These are phyloP conservation scores for Penicillium polonicum DNA, from an alignment of 2,329 filamentous ascomycete genomes.

Conservation along the genomic window DNA sequence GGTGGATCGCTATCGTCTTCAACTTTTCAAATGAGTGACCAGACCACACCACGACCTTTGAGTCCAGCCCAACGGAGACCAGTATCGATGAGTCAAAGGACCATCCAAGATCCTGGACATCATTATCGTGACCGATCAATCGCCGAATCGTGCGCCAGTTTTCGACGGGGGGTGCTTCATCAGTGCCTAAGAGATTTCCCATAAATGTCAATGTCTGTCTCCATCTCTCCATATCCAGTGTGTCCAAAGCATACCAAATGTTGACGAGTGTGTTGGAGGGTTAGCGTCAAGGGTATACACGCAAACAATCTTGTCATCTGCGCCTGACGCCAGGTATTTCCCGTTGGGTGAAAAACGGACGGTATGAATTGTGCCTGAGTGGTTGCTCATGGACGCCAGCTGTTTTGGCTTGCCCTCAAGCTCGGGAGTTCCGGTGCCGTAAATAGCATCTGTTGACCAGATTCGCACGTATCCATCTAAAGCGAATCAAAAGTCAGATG, in stretches of 20 bases:
- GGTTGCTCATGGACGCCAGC: slow-evolving; percentile 96
- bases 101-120: slow-evolving; percentile 97
- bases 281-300: slow-evolving; percentile 88
- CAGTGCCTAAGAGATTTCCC: slow-evolving; percentile 58
- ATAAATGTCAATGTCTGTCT: slow-evolving; percentile 3
- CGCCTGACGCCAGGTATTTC: slow-evolving; percentile 91
- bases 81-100: slow-evolving; percentile 93
- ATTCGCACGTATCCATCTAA: slow-evolving; percentile 92
- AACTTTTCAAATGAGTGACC: slow-evolving; percentile 97
- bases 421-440: slow-evolving; percentile 69
- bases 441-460: slow-evolving; percentile 94
- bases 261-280: slow-evolving; percentile 70
- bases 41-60: slow-evolving; percentile 97
- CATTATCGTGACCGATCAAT: slow-evolving; percentile 94
- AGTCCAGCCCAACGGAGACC: slow-evolving; percentile 93
- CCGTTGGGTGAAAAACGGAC: slow-evolving; percentile 96
- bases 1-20: slow-evolving; percentile 87
- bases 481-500: not conserved
- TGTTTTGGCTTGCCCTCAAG: slow-evolving; percentile 79
- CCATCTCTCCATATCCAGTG: slow-evolving; percentile 5
- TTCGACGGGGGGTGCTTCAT: slow-evolving; percentile 88
- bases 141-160: slow-evolving; percentile 97
- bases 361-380: slow-evolving; percentile 94
- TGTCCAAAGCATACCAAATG: slow-evolving; percentile 64
- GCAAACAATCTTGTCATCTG: slow-evolving; percentile 98